Evolutionary conservation across 768 basidiomycete species (phyloP).

Genomic region (Kwoniella europaea): DNA sequence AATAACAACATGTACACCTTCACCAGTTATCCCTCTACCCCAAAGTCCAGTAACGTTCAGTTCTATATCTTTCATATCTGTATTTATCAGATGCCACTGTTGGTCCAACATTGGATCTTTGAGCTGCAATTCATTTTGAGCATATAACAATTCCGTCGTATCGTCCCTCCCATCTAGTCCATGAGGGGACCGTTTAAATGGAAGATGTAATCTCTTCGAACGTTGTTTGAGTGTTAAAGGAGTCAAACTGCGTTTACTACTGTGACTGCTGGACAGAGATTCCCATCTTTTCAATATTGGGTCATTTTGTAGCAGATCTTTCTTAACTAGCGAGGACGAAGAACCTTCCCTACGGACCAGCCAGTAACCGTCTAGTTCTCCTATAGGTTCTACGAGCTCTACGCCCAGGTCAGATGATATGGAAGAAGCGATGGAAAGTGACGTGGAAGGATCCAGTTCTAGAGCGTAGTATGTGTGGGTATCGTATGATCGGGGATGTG

Average conservation of each 20-base stretch:
- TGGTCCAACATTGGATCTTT: conserved; percentile 77
- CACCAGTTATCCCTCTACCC: conserved; percentile 87
- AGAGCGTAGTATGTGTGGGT: conserved; percentile 74
- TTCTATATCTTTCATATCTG: conserved; percentile 69
- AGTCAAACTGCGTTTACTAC: conserved; percentile 33
- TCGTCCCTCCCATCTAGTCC: conserved; percentile 21
- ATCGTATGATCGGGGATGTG: conserved; percentile 56
- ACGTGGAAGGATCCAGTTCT: conserved; percentile 61
- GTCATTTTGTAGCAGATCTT: conserved; percentile 24
- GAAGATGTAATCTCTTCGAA: conserved; percentile 52
- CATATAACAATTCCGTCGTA: conserved; percentile 58
- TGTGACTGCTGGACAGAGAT: conserved; percentile 21
- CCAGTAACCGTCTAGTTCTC: conserved; percentile 82
- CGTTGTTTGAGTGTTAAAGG: conserved; percentile 53
- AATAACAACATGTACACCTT: conserved; percentile 81
- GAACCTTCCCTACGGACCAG: conserved; percentile 66
- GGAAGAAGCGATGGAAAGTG: conserved; percentile 66
- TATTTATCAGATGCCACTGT: conserved; percentile 97
- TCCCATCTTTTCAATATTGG: conserved; percentile 38
- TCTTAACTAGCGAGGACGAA: neutral
- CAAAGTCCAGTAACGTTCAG: conserved; percentile 94
- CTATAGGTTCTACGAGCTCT: conserved; percentile 84
- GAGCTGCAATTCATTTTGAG: conserved; percentile 67
- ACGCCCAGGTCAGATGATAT: conserved; percentile 70
- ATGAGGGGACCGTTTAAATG: conserved; percentile 13